Base-by-base conservation (phyloP, 331 rosid genomes). In the Quercus tomentella region DNA sequence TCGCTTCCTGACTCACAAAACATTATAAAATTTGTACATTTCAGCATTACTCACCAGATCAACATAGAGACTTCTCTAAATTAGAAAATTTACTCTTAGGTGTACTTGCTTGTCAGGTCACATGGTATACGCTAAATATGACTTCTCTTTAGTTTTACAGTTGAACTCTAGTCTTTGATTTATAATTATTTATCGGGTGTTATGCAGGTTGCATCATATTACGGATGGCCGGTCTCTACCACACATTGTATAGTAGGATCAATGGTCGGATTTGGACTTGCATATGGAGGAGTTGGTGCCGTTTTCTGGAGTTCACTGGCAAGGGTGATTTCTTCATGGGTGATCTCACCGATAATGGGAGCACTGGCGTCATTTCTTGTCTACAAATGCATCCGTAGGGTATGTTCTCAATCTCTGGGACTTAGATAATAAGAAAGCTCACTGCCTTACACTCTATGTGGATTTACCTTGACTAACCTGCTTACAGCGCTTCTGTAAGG, bases 231-330 rank as follows among this genome's bases (percentile, higher is more conserved):
- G 2, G 97, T 95, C 73, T 95, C 98, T 31, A 93, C 99, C 25
- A 95, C 98, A 21, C 99, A 95, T 79, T 95, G 97, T 80, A 95
- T 95, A 79, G 98, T 93, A 16, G 99, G 99, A 82, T 96, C 99
- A 22, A 95, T 95, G 99, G 99, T 95, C 45, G 99, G 99, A 74
- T 95, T 95, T 79, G 98, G 97, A 67, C 84, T 95, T 9, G 92
- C 49, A 49, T 96, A 93, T 73, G 99, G 99, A 10, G 99, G 98
- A 73, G 56, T 90, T n/a, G 93, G 90, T 58, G 98, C 99, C 4
- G 98, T 96, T 77, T 96, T 89, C 84, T 96, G 99, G 99, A 93
- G 94, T 79, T 96, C 99, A 15, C 78, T 96, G 58, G 99, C 98
- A 1, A 91, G 94, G 78, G 99, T 95, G 49, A 82, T 85, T 74